Evolutionary conservation across 2,329 filamentous ascomycete species (phyloP).

Genomic region (Zasmidium cellare): DNA sequence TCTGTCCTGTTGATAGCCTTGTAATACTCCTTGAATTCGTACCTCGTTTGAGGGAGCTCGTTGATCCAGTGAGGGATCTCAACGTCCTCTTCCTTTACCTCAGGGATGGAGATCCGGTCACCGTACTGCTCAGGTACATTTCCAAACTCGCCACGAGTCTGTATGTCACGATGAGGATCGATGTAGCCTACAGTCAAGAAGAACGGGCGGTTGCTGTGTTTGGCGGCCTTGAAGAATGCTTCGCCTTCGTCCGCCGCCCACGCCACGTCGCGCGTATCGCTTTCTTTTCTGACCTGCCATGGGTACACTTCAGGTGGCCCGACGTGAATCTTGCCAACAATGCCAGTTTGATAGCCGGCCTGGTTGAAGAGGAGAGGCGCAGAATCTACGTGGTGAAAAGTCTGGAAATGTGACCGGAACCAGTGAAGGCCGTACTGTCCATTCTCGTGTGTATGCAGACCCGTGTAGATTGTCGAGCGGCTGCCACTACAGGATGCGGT

Average conservation of each 20-base stretch:
- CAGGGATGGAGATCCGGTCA: conserved; percentile 7
- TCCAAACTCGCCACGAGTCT: conserved; percentile 43
- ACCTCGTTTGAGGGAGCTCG: conserved; percentile 42
- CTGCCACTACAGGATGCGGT: conserved; percentile 53
- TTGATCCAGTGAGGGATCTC: conserved; percentile 45
- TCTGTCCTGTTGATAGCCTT: conserved; percentile 44
- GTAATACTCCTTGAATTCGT: conserved; percentile 46
- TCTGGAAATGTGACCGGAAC: conserved; percentile 45
- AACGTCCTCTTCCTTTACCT: conserved; percentile 35
- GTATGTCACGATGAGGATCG: conserved; percentile 48
- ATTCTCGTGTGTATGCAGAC: conserved; percentile 51
- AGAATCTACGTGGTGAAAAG: conserved; percentile 46
- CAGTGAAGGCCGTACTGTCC: conserved; percentile 49
- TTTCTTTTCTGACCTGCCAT: conserved; percentile 45
- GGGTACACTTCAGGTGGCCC: conserved; percentile 43
- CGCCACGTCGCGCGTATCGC: conserved; percentile 46
- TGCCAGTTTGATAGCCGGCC: conserved; percentile 47
- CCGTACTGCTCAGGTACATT: conserved; percentile 38
- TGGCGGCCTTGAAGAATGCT: conserved; percentile 41
- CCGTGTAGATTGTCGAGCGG: conserved; percentile 51
- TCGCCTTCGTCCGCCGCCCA: conserved; percentile 41
- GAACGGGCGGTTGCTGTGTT: conserved; percentile 39
- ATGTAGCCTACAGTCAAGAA: conserved; percentile 49
- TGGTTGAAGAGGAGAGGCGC: conserved; percentile 41
- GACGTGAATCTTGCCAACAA: conserved; percentile 53